Conservation (phyloP, 2,329 filamentous ascomycete genomes). For the Fusarium albidum region DNA sequence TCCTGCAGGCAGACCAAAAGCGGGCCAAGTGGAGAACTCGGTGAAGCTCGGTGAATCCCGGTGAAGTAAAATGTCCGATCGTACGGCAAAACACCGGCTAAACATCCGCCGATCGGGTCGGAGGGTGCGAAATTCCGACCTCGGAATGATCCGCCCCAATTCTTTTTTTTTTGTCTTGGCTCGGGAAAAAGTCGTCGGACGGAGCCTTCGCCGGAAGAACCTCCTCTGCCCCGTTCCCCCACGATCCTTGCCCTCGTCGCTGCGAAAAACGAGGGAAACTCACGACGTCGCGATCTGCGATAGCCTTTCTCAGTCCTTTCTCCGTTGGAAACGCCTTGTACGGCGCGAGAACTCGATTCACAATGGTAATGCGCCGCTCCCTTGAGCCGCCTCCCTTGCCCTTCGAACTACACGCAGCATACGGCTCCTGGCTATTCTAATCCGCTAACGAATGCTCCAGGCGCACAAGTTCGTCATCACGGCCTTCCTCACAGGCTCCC, state of each 20-base stretch:
- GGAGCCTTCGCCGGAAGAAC: conserved; percentile 23
- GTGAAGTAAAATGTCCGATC: not conserved
- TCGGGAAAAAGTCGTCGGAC: conserved; percentile 41
- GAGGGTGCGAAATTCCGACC: conserved; percentile 42
- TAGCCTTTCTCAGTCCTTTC: conserved; percentile 13
- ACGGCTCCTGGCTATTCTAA: not conserved
- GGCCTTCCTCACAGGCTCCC: conserved; percentile 88
- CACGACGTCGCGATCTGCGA: conserved; percentile 32
- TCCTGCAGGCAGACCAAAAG: not conserved
- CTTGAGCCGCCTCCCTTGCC: conserved; percentile 14
- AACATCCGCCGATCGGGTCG: conserved; percentile 33
- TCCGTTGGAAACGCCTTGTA: conserved; percentile 1
- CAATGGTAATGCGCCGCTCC: conserved; percentile 40
- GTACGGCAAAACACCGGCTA: conserved; percentile 40
- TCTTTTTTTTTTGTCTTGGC: conserved; percentile 19
- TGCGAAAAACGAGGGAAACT: conserved; percentile 36
- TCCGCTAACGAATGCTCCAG: conserved; percentile 54
- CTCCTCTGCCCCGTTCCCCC: conserved; percentile 21
- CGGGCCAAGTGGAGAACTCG: conserved; percentile 12
- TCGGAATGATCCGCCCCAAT: conserved; percentile 40
- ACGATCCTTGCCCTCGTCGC: conserved; percentile 33
- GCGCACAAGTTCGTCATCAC: conserved; percentile 90
- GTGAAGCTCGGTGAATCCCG: conserved; percentile 14
- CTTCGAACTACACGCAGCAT: conserved; percentile 13
- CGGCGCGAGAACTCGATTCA: conserved; percentile 17